Evolutionary conservation across 176 grass and related monocot genomes (phyloP).

Genomic region (Triticum timopheevii): DNA sequence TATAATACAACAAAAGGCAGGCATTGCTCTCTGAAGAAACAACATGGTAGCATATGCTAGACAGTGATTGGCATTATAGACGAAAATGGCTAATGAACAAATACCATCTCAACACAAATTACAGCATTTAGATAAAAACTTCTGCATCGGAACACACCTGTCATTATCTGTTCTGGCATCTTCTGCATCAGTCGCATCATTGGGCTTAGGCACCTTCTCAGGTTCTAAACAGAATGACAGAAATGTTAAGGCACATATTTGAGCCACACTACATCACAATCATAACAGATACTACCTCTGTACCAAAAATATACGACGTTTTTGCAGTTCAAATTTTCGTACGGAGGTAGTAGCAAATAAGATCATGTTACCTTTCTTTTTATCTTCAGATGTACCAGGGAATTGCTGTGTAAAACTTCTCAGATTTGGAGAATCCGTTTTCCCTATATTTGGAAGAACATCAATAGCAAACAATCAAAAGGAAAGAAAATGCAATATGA

Average conservation of each 20-base stretch:
- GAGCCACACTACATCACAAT: background rate
- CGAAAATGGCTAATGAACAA: background rate
- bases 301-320: too few species aligned
- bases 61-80: background rate
- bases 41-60: background rate
- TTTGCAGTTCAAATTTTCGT: too few species aligned
- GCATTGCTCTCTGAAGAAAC: background rate
- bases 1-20: background rate
- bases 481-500: background rate
- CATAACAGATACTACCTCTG: background rate
- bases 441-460: slow-evolving; percentile 45
- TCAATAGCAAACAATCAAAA: background rate
- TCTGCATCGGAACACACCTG: slow-evolving; percentile 32
- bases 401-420: slow-evolving; percentile 73
- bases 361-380: slow-evolving; percentile 30
- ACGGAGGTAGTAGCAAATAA: background rate
- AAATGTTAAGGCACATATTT: slow-evolving; percentile 19
- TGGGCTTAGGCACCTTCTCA: slow-evolving; percentile 26
- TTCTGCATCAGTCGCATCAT: slow-evolving; percentile 4
- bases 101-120: background rate
- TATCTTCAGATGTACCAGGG: slow-evolving; percentile 28
- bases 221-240: background rate
- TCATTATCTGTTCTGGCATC: slow-evolving; percentile 43
- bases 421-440: slow-evolving; percentile 56
- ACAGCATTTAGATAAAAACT: background rate